Percentiles rank a stretch among this genome's conserved stretches.
Conservation (phyloP, 192 early-diverging fungal species). For the Backusella sp. region DNA sequence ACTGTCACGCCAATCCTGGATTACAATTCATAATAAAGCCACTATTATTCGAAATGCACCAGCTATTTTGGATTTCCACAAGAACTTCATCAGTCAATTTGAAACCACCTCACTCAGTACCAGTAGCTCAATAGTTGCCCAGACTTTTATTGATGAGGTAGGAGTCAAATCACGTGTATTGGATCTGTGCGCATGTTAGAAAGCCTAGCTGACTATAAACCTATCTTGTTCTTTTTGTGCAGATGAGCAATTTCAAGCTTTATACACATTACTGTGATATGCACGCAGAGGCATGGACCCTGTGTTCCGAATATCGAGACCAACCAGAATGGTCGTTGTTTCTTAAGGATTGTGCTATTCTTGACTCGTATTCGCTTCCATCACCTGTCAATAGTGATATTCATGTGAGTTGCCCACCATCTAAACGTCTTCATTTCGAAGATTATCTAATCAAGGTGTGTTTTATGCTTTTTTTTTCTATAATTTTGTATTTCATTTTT, state of each 20-base stretch:
- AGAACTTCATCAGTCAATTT: conserved; percentile 12
- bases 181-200: background rate
- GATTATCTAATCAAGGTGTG: conserved; percentile 39
- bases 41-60: conserved; percentile 28
- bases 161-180: background rate
- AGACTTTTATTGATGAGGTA: conserved; percentile 27
- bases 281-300: conserved; percentile 24
- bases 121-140: conserved; percentile 10
- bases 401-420: background rate
- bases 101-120: background rate
- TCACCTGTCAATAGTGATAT: background rate
- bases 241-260: conserved; percentile 21
- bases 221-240: background rate
- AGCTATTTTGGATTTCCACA: conserved; percentile 19
- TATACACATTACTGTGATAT: conserved; percentile 30
- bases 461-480: background rate
- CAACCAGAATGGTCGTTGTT: conserved; percentile 30
- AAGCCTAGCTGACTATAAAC: background rate
- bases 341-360: conserved; percentile 20
- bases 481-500: background rate
- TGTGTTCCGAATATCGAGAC: conserved; percentile 27
- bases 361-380: conserved; percentile 3
- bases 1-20: conserved; percentile 22
- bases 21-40: conserved; percentile 17
- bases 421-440: conserved; percentile 31